phyloP scores from a whole-genome alignment of 495 filamentous ascomycete genomes.

The Penicillium chermesinum region DNA sequence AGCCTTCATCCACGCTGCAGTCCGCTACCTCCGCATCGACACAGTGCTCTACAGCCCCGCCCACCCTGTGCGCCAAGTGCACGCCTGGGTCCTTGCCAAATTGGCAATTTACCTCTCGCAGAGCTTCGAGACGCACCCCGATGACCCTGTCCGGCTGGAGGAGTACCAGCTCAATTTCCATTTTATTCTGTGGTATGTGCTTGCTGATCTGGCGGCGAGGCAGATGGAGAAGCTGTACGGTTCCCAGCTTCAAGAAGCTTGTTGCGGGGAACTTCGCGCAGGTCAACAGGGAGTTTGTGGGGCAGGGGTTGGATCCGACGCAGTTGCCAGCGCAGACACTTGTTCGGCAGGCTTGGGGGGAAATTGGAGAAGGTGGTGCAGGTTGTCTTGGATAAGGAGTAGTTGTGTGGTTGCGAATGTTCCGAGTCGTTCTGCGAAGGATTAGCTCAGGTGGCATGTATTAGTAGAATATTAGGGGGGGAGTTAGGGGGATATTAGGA shows the following conservation, averaged over 20 bases:
- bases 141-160: conserved; percentile 15
- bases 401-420: no score
- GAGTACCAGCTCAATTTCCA: conserved; percentile 27
- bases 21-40: conserved; percentile 36
- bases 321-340: conserved; percentile 10
- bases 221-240: conserved; percentile 31
- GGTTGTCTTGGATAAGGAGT: conserved; percentile 23
- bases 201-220: conserved; percentile 38
- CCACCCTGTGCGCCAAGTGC: conserved; percentile 42
- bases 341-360: conserved; percentile 30
- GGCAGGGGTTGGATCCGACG: conserved; percentile 27
- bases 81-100: conserved; percentile 39
- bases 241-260: conserved; percentile 32
- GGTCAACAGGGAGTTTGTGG: conserved; percentile 29
- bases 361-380: conserved; percentile 32
- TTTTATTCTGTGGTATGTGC: conserved; percentile 33
- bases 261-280: conserved; percentile 28
- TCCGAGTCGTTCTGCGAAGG: no score
- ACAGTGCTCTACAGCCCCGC: conserved; percentile 27
- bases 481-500: no score
- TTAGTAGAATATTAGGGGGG: background rate
- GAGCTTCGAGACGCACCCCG: conserved; percentile 15
- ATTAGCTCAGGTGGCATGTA: no score
- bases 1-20: conserved; percentile 36
- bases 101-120: conserved; percentile 34